Conservation (phyloP, 176 grass and related monocot species). For the Metroxylon sagu region DNA sequence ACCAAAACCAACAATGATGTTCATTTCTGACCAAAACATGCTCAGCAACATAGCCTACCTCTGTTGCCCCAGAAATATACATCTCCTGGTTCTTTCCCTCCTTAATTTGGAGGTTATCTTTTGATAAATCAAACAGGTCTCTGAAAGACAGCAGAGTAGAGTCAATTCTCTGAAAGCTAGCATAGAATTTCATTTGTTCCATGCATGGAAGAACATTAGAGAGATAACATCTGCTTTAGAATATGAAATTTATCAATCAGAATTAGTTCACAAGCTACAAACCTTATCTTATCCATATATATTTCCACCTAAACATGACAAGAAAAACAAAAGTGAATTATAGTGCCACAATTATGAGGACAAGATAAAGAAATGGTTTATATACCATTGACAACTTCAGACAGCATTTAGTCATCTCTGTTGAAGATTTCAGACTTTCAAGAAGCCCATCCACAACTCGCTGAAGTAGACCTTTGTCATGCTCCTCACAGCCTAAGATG, state of each 20-base stretch:
- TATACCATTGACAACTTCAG: conserved; percentile 77
- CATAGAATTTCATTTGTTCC: too few species aligned
- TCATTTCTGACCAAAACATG: conserved; percentile 5
- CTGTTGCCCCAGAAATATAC: conserved; percentile 81
- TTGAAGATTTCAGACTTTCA: conserved; percentile 42
- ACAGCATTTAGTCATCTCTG: conserved; percentile 29
- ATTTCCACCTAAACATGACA: conserved; percentile 59
- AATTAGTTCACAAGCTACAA: conserved; percentile 10
- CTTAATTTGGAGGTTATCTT: conserved; percentile 92
- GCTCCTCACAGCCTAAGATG: conserved; percentile 64
- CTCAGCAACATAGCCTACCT: conserved; percentile 39
- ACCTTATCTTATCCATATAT: conserved; percentile 95
- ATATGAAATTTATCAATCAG: background rate
- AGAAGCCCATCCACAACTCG: conserved; percentile 59
- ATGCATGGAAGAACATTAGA: too few species aligned
- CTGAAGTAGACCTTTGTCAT: conserved; percentile 56
- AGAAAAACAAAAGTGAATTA: conserved; percentile 17
- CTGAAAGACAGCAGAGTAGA: conserved; percentile 27
- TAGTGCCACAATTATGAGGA: background rate
- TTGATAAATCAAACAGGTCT: conserved; percentile 92
- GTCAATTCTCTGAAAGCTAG: background rate
- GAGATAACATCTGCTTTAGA: too few species aligned
- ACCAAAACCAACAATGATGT: too few species aligned
- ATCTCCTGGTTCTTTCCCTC: conserved; percentile 75
- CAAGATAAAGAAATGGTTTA: conserved; percentile 7